Base-by-base conservation (phyloP, 305 asterid genomes). In the Solanum hybrid region DNA sequence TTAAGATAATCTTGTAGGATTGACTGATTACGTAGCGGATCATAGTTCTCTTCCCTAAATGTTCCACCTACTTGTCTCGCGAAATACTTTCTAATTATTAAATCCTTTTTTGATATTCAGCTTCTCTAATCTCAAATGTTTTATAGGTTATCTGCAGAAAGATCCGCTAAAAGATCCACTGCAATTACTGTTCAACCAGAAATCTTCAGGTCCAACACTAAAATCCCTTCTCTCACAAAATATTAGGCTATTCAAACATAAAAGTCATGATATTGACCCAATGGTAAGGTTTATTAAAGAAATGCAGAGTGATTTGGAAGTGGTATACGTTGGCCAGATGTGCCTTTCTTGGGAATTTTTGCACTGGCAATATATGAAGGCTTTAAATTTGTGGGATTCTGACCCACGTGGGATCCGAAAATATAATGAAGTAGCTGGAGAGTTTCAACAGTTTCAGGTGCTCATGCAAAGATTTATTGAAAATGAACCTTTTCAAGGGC, bases 261-360 rank as follows among this genome's bases (percentile, higher is more conserved):
- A 91, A 91, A 92, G 91, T 91, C 92, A 92, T 22, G 96, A 94
- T 32, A 95, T 91, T 37, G 97, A 98, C 41, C 98, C 99, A 6
- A 94, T 92, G 97, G 94, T 91, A 90, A 95, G 94, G 94, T 94
- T 97, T 27, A 90, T 98, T 81, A 90, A 94, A 88, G 99, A 97
- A 91, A 77, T 97, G 89, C 93, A 95, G 92, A 93, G 96, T 57
- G 99, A 98, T 91, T 95, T 98, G 7, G 99, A 98, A 90, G 94
- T 92, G 57, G 97, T 98, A 3, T 98, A 98, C 89, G 98, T 97
- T 4, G 99, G 98, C 24, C 99, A 97, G 87, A 94, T 93, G 96
- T 97, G 99, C 91, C 97, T 95, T 65, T 97, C 99, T 0, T 98
- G 99, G 99, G 99, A 98, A 90, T 94, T 96, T 94, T 92, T 98